These are phyloP conservation scores for Globisporangium nunn DNA, from an alignment of 352 stramenopile genomes.

Conservation along the genomic window DNA sequence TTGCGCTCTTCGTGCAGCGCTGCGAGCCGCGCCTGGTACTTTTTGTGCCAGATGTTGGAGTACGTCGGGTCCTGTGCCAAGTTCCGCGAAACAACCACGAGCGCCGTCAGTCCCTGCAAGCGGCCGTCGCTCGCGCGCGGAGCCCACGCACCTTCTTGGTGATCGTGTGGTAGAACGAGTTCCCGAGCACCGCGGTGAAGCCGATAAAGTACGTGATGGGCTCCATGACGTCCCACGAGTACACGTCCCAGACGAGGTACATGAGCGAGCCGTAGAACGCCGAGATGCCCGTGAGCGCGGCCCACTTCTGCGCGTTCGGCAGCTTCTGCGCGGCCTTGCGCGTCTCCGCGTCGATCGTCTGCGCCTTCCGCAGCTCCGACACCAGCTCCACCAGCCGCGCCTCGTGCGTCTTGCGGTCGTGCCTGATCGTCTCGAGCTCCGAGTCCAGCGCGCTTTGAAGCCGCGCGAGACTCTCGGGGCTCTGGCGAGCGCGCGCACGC, in stretches of 20 bases:
- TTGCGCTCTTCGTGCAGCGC: constrained; percentile 49
- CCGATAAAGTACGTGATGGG: constrained; percentile 88
- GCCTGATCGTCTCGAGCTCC: constrained; percentile 68
- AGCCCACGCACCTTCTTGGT: constrained; percentile 48
- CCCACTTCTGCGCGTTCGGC: constrained; percentile 72
- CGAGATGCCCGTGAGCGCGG: constrained; percentile 50
- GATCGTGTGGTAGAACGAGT: constrained; percentile 75
- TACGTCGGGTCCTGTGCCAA: constrained; percentile 54
- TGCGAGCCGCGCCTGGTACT: constrained; percentile 39
- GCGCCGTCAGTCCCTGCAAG: too few relatives aligned
- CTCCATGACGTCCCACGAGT: constrained; percentile 88
- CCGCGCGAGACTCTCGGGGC: constrained; percentile 58
- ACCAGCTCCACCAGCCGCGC: constrained; percentile 34
- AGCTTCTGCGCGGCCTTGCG: constrained; percentile 32
- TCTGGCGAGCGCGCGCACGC: constrained; percentile 17
- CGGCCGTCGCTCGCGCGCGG: too few relatives aligned
- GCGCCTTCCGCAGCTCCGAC: constrained; percentile 39
- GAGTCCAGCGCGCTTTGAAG: constrained; percentile 70
- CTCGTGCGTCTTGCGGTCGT: constrained; percentile 51
- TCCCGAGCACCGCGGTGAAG: constrained; percentile 76
- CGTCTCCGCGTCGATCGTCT: constrained; percentile 39
- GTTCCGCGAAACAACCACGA: too few relatives aligned
- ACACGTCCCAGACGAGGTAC: constrained; percentile 83
- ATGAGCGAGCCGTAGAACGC: constrained; percentile 65
- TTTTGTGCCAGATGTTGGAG: constrained; percentile 79